These are phyloP conservation scores for Glonium stellatum DNA, from an alignment of 495 filamentous ascomycete species.

Conservation along the genomic window DNA sequence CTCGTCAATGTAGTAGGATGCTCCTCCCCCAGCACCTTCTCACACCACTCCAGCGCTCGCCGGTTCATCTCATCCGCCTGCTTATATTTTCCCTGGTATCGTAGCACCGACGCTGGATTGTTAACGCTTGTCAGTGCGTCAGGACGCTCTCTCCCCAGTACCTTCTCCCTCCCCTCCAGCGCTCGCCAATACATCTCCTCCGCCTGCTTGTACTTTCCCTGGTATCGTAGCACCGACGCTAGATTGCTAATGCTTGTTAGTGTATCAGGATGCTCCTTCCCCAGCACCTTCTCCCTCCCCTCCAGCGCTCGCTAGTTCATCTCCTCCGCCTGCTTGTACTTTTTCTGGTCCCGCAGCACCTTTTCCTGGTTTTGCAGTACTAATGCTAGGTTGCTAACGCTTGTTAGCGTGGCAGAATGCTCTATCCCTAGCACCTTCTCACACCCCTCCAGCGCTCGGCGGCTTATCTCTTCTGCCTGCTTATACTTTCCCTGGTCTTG, in stretches of 20 bases:
- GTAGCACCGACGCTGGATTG: background rate
- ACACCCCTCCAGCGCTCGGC: background rate
- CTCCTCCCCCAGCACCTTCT: conserved; percentile 21
- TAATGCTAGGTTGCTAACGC: too few relatives aligned
- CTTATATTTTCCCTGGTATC: background rate
- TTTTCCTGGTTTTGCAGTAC: too few relatives aligned
- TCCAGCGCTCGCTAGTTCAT: too few relatives aligned
- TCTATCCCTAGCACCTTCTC: background rate
- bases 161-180: conserved; percentile 16
- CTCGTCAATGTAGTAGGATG: conserved; percentile 8
- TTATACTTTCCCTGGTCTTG: conserved; percentile 11
- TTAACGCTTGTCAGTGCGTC: conserved; percentile 6
- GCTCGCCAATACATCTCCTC: conserved; percentile 1
- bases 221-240: too few relatives aligned
- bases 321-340: too few relatives aligned
- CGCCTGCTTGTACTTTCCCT: background rate
- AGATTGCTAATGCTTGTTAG: too few relatives aligned
- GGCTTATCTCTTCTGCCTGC: conserved; percentile 17
- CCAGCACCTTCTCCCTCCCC: too few relatives aligned
- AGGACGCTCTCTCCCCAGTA: conserved; percentile 16
- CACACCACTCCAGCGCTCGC: conserved; percentile 13
- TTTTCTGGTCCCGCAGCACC: too few relatives aligned
- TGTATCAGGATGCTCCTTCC: too few relatives aligned
- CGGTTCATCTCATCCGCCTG: background rate
- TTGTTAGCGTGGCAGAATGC: too few relatives aligned